Percentiles rank a stretch among this genome's conserved stretches.
These are phyloP conservation scores for Thielaviopsis euricoi DNA, from an alignment of 2,329 filamentous ascomycete genomes.

Conservation along the genomic window DNA sequence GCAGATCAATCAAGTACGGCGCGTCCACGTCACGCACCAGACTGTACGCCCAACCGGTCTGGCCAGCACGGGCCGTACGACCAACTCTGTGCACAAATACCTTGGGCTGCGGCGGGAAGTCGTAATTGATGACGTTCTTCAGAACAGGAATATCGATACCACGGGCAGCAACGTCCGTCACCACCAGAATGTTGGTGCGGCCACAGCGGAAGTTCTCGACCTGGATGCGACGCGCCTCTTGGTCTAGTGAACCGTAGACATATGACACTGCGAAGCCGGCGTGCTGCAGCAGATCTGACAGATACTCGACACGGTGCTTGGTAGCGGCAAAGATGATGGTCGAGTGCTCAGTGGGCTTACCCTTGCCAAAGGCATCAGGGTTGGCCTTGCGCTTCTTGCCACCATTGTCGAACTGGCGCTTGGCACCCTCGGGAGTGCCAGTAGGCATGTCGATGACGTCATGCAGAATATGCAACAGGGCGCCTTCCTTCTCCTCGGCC, in stretches of 20 bases:
- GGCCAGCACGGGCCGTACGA: conserved; percentile 83
- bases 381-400: conserved; percentile 58
- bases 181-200: conserved; percentile 76
- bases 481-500: conserved; percentile 82
- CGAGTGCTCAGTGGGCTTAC: conserved; percentile 72
- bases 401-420: conserved; percentile 26
- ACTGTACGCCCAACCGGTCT: conserved; percentile 89
- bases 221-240: conserved; percentile 81
- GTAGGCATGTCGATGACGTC: conserved; percentile 84
- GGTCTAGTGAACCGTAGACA: conserved; percentile 86
- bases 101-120: conserved; percentile 93
- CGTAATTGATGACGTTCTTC: conserved; percentile 96
- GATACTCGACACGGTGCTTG: conserved; percentile 94
- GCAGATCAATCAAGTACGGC: conserved; percentile 83
- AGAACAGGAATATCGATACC: conserved; percentile 96
- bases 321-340: conserved; percentile 92
- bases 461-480: conserved; percentile 72
- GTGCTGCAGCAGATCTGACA: conserved; percentile 61
- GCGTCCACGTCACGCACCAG: conserved; percentile 75
- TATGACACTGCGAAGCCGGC: conserved; percentile 84
- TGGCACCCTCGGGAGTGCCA: conserved; percentile 39
- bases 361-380: conserved; percentile 35
- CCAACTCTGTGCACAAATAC: conserved; percentile 94
- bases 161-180: conserved; percentile 89
- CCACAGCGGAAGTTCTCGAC: conserved; percentile 80